Evolutionary conservation across 306 rosid species (phyloP).

Genomic region (Elaeagnus macrophylla): DNA sequence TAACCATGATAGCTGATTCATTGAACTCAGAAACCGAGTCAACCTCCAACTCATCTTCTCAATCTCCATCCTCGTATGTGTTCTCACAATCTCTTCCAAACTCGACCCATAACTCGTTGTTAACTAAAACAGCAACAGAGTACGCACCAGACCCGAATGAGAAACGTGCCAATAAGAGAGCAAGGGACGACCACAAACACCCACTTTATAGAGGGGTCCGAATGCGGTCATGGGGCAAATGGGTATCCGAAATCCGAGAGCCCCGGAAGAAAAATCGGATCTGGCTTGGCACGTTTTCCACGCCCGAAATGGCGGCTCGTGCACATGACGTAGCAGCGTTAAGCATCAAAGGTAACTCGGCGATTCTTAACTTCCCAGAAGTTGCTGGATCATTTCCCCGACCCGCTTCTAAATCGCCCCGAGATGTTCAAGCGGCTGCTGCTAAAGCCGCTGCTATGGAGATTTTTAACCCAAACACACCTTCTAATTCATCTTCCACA

Average conservation of each 20-base stretch:
- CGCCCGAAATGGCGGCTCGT: constrained; percentile 45
- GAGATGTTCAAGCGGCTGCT: constrained; percentile 49
- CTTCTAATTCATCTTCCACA: constrained; percentile 6
- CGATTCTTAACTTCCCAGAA: constrained; percentile 54
- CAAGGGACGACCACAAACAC: constrained; percentile 23
- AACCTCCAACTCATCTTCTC: too few species aligned
- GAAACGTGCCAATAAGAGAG: constrained; percentile 19
- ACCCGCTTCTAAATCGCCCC: constrained; percentile 40
- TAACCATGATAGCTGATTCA: too few species aligned
- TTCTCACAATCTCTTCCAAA: too few species aligned
- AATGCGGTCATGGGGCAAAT: constrained; percentile 60
- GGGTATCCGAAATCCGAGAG: constrained; percentile 63
- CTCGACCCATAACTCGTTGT: too few species aligned
- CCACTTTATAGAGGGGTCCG: constrained; percentile 48
- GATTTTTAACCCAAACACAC: neutral
- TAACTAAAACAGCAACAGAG: neutral
- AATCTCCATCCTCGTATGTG: too few species aligned
- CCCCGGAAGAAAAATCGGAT: constrained; percentile 52
- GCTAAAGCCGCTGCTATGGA: constrained; percentile 42
- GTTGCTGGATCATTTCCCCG: constrained; percentile 34
- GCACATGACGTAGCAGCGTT: constrained; percentile 27
- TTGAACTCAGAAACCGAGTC: too few species aligned
- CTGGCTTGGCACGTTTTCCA: constrained; percentile 51
- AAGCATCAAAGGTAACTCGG: constrained; percentile 44
- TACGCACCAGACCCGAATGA: constrained; percentile 5